Percentiles rank a stretch among this genome's conserved stretches.
phyloP scores from a whole-genome alignment of 805 yeast species.

The Pichia gijzeniarum region DNA sequence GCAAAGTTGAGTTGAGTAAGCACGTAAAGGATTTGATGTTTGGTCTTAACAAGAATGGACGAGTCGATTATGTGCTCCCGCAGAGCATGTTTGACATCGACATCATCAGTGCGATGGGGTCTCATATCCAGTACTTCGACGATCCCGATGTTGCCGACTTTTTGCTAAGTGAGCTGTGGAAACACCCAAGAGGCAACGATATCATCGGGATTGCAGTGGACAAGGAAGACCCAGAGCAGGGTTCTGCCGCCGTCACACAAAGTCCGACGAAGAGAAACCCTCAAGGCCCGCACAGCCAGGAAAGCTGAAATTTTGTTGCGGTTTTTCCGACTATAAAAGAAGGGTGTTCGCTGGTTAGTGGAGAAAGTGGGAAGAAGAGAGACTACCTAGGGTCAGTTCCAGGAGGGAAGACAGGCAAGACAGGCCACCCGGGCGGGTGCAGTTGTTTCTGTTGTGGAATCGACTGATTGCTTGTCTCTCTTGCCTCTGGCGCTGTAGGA shows the following conservation, averaged over 20 bases:
- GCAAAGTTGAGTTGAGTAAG: constrained; percentile 20
- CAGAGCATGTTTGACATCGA: constrained; percentile 77
- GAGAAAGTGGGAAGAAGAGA: too few species aligned
- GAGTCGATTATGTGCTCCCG: constrained; percentile 76
- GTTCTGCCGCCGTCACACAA: too few species aligned
- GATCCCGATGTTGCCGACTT: constrained; percentile 81
- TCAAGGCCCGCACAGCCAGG: background rate
- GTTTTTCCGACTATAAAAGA: background rate
- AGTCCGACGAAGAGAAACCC: background rate
- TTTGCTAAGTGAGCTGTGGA: constrained; percentile 50
- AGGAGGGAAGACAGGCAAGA: too few species aligned
- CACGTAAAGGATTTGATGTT: constrained; percentile 33
- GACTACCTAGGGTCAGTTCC: too few species aligned
- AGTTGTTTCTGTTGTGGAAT: too few species aligned
- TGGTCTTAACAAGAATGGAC: constrained; percentile 59
- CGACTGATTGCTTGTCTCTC: too few species aligned
- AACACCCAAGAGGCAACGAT: background rate
- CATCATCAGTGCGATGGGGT: constrained; percentile 69
- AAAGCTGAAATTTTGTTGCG: background rate
- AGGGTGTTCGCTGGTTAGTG: too few species aligned
- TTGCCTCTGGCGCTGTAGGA: too few species aligned
- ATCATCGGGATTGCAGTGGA: background rate
- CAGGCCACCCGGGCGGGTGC: too few species aligned
- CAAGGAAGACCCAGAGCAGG: too few species aligned
- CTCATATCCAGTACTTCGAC: constrained; percentile 86